Conservation (phyloP, 2,329 filamentous ascomycete species). For the Lecanoromycetidae sp. region DNA sequence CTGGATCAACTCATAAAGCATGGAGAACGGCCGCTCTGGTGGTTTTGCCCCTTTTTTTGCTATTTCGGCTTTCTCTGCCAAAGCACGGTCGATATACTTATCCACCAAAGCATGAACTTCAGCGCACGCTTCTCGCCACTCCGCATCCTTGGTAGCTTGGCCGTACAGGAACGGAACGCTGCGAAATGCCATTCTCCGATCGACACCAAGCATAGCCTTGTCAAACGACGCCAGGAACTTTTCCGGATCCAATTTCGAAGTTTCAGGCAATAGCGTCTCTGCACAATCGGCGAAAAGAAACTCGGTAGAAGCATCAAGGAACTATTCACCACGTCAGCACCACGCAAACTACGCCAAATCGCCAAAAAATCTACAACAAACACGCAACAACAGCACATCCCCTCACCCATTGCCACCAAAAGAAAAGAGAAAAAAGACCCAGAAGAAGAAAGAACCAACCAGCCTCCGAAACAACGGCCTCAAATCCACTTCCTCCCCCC, state of each 20-base stretch:
- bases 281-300: not conserved
- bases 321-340: no score
- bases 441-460: no score
- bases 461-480: no score
- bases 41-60: not conserved
- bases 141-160: not conserved
- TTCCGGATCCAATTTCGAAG: not conserved
- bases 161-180: no score
- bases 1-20: not conserved
- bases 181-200: no score
- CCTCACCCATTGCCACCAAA: no score
- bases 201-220: no score
- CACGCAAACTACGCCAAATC: no score
- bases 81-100: not conserved
- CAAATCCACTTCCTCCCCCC: no score
- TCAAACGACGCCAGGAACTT: not conserved
- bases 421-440: no score
- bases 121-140: not conserved
- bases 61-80: not conserved
- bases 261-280: not conserved
- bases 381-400: no score
- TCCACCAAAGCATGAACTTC: not conserved
- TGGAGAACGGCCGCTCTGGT: not conserved
- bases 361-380: no score
- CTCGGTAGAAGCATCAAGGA: not conserved